phyloP scores from a whole-genome alignment of 148 eudicot genomes.

The Suaeda aralocaspica region DNA sequence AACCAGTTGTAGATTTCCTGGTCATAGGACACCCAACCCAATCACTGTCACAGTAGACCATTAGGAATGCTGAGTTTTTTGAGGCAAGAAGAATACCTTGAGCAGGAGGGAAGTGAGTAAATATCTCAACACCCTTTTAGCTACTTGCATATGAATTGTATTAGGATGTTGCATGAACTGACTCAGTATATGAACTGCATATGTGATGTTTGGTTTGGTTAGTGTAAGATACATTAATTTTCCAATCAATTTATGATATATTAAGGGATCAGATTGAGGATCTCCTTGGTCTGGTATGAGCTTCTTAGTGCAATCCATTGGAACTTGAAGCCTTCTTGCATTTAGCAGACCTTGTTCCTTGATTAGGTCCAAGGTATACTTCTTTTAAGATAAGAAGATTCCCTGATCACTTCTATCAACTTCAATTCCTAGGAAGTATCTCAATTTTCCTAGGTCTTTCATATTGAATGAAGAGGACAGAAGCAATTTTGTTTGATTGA shows the following conservation, averaged over 20 bases:
- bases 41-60: no score
- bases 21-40: no score
- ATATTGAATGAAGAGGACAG: background rate
- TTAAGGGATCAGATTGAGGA: background rate
- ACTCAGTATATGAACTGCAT: background rate
- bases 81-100: no score
- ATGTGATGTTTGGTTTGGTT: background rate
- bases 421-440: background rate
- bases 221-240: background rate
- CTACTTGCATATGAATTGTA: background rate
- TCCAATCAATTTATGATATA: background rate
- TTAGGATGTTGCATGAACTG: background rate
- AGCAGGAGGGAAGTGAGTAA: no score
- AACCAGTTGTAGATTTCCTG: no score
- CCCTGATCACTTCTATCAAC: background rate
- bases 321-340: background rate
- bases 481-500: background rate
- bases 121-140: background rate
- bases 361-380: background rate
- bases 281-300: background rate
- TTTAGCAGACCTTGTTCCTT: background rate
- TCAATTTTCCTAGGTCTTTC: background rate
- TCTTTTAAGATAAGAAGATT: background rate
- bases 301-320: no score
- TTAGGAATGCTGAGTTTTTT: no score